A percentile compares a stretch with the other conserved stretches of the same genome.
Conservation (phyloP, 805 yeast species). For the Debaryomyces prosopidis region DNA sequence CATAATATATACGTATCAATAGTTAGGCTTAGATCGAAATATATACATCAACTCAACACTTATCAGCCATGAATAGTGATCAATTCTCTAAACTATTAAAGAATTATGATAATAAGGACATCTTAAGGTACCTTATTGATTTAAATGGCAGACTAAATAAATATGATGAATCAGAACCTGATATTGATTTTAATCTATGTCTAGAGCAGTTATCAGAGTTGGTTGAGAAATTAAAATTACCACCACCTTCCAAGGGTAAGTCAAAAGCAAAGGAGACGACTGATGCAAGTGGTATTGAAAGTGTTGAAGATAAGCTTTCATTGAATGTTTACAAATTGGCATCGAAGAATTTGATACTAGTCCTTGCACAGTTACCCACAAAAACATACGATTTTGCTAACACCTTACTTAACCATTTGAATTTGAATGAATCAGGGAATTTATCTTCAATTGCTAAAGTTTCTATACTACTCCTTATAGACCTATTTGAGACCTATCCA, state of each 20-base stretch:
- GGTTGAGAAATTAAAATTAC: conserved; percentile 22
- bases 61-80: neutral
- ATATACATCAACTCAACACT: neutral
- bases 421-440: conserved; percentile 15
- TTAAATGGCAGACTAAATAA: conserved; percentile 17
- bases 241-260: conserved; percentile 4
- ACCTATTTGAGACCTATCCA: conserved; percentile 38
- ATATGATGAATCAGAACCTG: conserved; percentile 3
- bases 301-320: conserved; percentile 5
- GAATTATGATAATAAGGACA: conserved; percentile 17
- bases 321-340: conserved; percentile 26
- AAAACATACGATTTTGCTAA: conserved; percentile 41
- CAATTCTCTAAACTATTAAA: conserved; percentile 8
- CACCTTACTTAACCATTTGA: conserved; percentile 27
- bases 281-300: neutral
- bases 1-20: neutral
- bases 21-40: neutral
- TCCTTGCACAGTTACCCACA: conserved; percentile 30
- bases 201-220: conserved; percentile 26
- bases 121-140: conserved; percentile 20
- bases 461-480: conserved; percentile 34
- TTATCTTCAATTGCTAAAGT: conserved; percentile 19
- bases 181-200: conserved; percentile 14
- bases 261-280: conserved; percentile 1
- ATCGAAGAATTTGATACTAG: conserved; percentile 26